A percentile compares a stretch with the other conserved stretches of the same genome.
phyloP scores from a whole-genome alignment of 768 basidiomycete species.

The Lentinula detonsa region DNA sequence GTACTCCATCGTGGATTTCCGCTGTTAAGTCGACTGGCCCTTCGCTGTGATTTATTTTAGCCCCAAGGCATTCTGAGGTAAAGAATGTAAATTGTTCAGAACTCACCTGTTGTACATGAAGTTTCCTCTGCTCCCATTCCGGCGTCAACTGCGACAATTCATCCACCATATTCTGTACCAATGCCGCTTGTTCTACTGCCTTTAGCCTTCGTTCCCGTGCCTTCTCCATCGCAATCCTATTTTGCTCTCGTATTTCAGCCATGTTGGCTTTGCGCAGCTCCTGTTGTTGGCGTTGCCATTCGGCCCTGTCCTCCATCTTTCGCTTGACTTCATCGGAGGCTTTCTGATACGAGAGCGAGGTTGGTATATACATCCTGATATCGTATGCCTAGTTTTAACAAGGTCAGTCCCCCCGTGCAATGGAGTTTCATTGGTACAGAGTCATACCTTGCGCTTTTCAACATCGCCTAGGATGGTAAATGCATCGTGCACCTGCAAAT shows the following conservation, averaged over 20 bases:
- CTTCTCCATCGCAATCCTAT: constrained; percentile 27
- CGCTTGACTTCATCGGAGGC: constrained; percentile 32
- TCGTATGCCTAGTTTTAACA: constrained; percentile 38
- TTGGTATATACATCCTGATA: constrained; percentile 26
- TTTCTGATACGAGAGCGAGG: constrained; percentile 17
- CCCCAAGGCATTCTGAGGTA: not conserved
- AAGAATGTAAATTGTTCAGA: not conserved
- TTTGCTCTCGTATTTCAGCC: constrained; percentile 29
- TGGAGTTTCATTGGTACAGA: not conserved
- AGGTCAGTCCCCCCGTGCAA: constrained; percentile 4
- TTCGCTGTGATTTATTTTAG: not conserved
- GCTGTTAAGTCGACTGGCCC: not conserved
- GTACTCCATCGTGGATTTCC: not conserved
- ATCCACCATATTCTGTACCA: constrained; percentile 50
- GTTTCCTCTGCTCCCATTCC: constrained; percentile 54
- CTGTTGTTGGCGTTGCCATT: constrained; percentile 47
- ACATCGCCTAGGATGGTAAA: constrained; percentile 55
- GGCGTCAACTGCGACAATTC: constrained; percentile 48
- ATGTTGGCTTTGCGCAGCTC: constrained; percentile 47
- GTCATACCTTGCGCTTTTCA: constrained; percentile 46
- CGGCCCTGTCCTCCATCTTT: constrained; percentile 43
- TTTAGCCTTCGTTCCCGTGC: constrained; percentile 34
- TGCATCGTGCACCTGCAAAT: constrained; percentile 51
- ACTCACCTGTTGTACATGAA: constrained; percentile 44
- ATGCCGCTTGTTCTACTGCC: constrained; percentile 28